Base-by-base conservation (phyloP, 2,329 filamentous ascomycete genomes). In the Ascomycota sp. region DNA sequence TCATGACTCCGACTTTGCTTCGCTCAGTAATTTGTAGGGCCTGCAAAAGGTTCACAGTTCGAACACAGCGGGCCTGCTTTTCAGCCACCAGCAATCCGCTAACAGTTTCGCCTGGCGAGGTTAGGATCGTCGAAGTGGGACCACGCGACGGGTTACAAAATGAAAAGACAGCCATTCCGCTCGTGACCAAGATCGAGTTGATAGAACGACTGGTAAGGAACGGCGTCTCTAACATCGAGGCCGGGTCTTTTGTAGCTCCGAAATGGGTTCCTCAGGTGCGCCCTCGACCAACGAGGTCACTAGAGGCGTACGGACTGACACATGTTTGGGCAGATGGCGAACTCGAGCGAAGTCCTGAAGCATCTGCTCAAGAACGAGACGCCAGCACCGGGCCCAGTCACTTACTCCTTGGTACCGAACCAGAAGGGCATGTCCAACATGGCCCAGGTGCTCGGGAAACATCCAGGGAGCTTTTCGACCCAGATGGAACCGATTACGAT, bases 71-170 rank as follows among this genome's bases (percentile, higher is more conserved):
- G 29, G 44, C 47, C 27, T 50, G 57, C 35, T 55, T 57, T 28
- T 58, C 57, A n/a, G 51, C 55, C 23, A 48, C 43, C 32, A 37
- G 37, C 25, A 37, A 35, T 20, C 40, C 36, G 29, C 29, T 38
- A 21, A 36, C 38, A 20, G 36, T 44, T 28, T 41, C 44, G 34
- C 54, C 59, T 44, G 61, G 56, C 43, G 48, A 43, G 34, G 62
- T 71, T 35, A 64, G 60, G 51, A 72, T 91, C 24, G 74, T 89
- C 36, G 81, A 91, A 56, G 81, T 91, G 36, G 80, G 79, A 7
- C 80, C 81, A 22, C 65, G 81, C 38, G 81, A 91, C 56, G 81
- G 81, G n/a, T 55, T 91, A 31, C 81, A 92, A 48, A 91, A 89
- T 46, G 78, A 89, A 56, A 78, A 77, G 53, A 67, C 59, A 37